Evolutionary conservation across 2,329 filamentous ascomycete genomes (phyloP).

Genomic region (Aspergillus piperis): DNA sequence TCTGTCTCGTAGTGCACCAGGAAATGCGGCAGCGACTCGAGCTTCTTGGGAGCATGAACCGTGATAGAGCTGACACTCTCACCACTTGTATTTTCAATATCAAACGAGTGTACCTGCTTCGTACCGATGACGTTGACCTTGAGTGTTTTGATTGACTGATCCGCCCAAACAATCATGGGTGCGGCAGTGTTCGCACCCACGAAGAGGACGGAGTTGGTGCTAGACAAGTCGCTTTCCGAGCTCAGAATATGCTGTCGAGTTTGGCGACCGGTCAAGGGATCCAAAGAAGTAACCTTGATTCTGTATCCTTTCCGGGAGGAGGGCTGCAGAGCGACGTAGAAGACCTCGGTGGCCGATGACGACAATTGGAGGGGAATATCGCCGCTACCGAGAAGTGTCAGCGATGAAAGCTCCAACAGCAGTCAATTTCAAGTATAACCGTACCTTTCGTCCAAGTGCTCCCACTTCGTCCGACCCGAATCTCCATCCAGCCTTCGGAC

Average conservation of each 20-base stretch:
- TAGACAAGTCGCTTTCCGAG: constrained; percentile 69
- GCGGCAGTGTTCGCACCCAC: constrained; percentile 43
- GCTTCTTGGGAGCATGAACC: constrained; percentile 72
- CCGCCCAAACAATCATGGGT: constrained; percentile 48
- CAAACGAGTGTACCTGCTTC: constrained; percentile 42
- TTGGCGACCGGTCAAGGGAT: constrained; percentile 71
- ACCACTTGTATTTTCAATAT: constrained; percentile 43
- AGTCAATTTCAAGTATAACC: constrained; percentile 1
- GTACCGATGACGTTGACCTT: constrained; percentile 50
- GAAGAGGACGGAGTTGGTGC: constrained; percentile 42
- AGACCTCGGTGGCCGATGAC: constrained; percentile 68
- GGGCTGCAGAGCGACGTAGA: constrained; percentile 73
- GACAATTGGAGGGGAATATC: constrained; percentile 75
- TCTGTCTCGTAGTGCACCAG: constrained; percentile 76
- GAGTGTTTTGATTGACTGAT: constrained; percentile 45
- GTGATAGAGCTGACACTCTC: constrained; percentile 56
- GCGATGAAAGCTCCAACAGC: background rate
- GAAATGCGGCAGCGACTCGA: constrained; percentile 77
- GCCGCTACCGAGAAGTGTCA: constrained; percentile 49
- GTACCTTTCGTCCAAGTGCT: constrained; percentile 65
- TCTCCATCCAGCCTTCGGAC: constrained; percentile 72
- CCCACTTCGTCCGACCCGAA: constrained; percentile 76
- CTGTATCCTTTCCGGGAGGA: constrained; percentile 68
- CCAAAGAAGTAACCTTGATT: constrained; percentile 73
- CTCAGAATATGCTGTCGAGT: constrained; percentile 70